Conservation (phyloP, 129 eudicot species). For the Dittrichia graveolens region DNA sequence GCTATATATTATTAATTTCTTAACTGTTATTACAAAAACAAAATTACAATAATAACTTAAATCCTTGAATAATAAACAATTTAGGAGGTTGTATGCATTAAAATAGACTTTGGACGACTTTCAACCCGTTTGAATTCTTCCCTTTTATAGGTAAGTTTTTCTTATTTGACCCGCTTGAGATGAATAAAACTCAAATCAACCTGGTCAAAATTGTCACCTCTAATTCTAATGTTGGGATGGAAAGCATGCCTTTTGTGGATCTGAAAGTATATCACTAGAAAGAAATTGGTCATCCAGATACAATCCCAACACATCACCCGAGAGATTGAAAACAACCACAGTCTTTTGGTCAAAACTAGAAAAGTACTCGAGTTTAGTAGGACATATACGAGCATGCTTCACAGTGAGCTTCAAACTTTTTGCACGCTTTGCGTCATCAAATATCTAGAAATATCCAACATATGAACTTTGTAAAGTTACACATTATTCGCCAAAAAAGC, state of each 20-base stretch:
- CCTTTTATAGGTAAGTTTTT: neutral
- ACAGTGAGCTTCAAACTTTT: conserved; percentile 36
- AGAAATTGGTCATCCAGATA: conserved; percentile 22
- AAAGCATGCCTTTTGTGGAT: conserved; percentile 51
- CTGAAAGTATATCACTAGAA: conserved; percentile 32
- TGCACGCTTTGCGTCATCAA: conserved; percentile 29
- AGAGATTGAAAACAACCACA: conserved; percentile 51
- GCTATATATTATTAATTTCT: too few species aligned
- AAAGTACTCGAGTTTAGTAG: conserved; percentile 37
- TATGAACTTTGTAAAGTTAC: conserved; percentile 9
- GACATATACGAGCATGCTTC: conserved; percentile 60
- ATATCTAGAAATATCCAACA: conserved; percentile 39
- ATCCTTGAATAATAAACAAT: neutral
- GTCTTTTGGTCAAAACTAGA: conserved; percentile 24
- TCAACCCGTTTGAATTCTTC: neutral
- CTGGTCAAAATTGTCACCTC: neutral
- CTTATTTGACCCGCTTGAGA: neutral
- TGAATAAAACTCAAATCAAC: neutral
- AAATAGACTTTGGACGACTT: neutral
- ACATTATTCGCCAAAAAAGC: neutral
- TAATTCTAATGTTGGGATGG: conserved; percentile 2
- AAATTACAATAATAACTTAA: neutral
- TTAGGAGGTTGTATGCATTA: neutral
- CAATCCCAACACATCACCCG: conserved; percentile 55
- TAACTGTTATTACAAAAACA: too few species aligned